phyloP scores from a whole-genome alignment of 768 basidiomycete species.

The Rhodotorula toruloides region DNA sequence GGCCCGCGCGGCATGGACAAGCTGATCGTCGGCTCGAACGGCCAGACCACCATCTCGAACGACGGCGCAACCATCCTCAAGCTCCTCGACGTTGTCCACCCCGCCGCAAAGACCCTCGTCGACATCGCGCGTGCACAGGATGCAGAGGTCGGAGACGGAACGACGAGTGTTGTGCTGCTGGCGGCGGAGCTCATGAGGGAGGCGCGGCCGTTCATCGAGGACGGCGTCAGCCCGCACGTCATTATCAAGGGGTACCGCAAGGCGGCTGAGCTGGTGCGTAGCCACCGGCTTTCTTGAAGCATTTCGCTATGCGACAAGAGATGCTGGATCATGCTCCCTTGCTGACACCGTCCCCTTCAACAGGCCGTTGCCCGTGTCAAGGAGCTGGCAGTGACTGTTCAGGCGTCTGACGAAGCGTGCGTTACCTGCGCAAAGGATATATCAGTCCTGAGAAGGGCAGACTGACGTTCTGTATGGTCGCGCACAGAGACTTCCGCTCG shows the following conservation, averaged over 20 bases:
- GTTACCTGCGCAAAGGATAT: slow-evolving; percentile 43
- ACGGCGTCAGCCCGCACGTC: slow-evolving; percentile 93
- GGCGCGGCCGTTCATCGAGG: slow-evolving; percentile 82
- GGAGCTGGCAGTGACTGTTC: slow-evolving; percentile 80
- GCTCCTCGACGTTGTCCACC: slow-evolving; percentile 94
- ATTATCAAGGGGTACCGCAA: slow-evolving; percentile 94
- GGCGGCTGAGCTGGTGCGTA: slow-evolving; percentile 73
- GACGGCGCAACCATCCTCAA: slow-evolving; percentile 99
- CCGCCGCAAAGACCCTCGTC: slow-evolving; percentile 93
- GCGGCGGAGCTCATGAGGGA: slow-evolving; percentile 94
- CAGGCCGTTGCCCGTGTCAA: slow-evolving; percentile 77
- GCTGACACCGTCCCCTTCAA: neutral
- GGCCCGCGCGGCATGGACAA: slow-evolving; percentile 99
- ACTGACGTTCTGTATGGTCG: neutral
- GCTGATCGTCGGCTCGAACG: slow-evolving; percentile 75
- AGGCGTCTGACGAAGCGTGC: slow-evolving; percentile 84
- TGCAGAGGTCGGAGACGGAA: slow-evolving; percentile 97
- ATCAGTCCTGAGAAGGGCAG: neutral
- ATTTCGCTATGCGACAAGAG: neutral
- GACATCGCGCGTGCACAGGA: slow-evolving; percentile 98
- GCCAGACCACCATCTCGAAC: slow-evolving; percentile 97
- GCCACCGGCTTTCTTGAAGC: neutral
- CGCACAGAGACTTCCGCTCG: slow-evolving; percentile 75
- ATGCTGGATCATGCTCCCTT: neutral
- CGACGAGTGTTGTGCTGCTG: slow-evolving; percentile 88